phyloP scores from a whole-genome alignment of 2,329 filamentous ascomycete genomes.

The Paramyrothecium sp. region DNA sequence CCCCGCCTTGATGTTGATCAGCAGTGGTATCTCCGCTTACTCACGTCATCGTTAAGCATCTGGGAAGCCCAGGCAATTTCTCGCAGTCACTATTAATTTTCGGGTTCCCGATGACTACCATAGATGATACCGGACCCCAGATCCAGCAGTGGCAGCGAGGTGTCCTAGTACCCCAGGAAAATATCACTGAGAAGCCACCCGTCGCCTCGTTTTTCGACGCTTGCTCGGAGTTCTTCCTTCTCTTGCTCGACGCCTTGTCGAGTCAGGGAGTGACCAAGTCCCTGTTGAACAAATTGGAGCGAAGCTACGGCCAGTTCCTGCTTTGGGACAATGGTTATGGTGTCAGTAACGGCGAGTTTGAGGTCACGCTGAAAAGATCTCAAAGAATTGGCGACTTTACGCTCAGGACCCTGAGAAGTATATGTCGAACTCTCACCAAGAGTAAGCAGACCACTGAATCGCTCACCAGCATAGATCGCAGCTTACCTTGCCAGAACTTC shows the following conservation, averaged over 20 bases:
- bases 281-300: not conserved
- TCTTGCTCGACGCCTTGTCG: not conserved
- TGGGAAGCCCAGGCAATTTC: not conserved
- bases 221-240: not conserved
- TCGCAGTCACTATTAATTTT: not conserved
- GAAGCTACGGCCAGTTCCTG: not conserved
- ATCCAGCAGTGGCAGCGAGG: not conserved
- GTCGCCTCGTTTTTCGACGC: not conserved
- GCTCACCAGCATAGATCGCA: not conserved
- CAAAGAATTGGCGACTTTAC: constrained; percentile 1
- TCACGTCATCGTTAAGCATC: not conserved
- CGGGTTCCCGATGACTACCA: not conserved
- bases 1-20: not conserved
- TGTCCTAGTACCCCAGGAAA: not conserved
- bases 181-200: not conserved
- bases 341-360: not conserved
- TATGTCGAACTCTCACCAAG: constrained; percentile 1
- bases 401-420: not conserved
- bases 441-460: not conserved
- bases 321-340: not conserved
- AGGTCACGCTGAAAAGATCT: not conserved
- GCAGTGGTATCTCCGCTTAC: no score
- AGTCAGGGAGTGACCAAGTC: not conserved
- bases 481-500: not conserved
- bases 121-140: not conserved